phyloP scores from a whole-genome alignment of 495 filamentous ascomycete genomes.

The Darksidea phi region DNA sequence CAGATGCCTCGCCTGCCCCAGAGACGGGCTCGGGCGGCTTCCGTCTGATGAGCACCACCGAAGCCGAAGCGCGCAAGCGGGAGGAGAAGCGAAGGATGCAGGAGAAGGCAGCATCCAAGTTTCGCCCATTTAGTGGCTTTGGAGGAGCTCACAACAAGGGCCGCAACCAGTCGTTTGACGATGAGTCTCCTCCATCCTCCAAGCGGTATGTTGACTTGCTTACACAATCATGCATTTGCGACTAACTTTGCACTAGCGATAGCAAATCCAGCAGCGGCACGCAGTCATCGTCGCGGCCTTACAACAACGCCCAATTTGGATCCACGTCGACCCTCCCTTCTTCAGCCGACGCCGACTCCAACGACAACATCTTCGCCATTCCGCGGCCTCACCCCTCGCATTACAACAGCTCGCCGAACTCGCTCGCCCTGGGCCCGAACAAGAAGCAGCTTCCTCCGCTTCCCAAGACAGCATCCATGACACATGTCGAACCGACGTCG shows the following conservation, averaged over 20 bases:
- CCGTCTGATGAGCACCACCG: slow-evolving; percentile 15
- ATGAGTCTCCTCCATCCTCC: slow-evolving; percentile 23
- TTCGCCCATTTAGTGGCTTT: slow-evolving; percentile 28
- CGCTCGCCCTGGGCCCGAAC: neutral
- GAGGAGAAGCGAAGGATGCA: slow-evolving; percentile 9
- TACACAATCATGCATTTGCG: neutral
- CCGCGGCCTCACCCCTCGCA: slow-evolving; percentile 18
- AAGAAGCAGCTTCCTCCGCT: slow-evolving; percentile 16
- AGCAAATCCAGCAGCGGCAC: slow-evolving; percentile 35
- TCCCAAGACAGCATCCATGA: slow-evolving; percentile 6
- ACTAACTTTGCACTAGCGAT: slow-evolving; percentile 26
- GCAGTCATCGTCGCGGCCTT: slow-evolving; percentile 23
- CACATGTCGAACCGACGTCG: slow-evolving; percentile 6
- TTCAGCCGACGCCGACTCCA: slow-evolving; percentile 27
- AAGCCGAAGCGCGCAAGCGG: slow-evolving; percentile 14
- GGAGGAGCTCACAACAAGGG: slow-evolving; percentile 19
- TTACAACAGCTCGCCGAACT: slow-evolving; percentile 15
- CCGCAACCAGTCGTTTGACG: slow-evolving; percentile 33
- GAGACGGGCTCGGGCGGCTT: slow-evolving; percentile 10
- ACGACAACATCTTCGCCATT: slow-evolving; percentile 31
- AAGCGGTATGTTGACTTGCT: slow-evolving; percentile 30
- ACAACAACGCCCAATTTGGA: slow-evolving; percentile 22
- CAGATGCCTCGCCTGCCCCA: neutral
- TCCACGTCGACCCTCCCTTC: slow-evolving; percentile 36
- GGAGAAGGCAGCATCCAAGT: slow-evolving; percentile 12